Percentiles rank a stretch among this genome's conserved stretches.
These are phyloP conservation scores for Geosmithia morbida DNA, from an alignment of 2,329 filamentous ascomycete genomes.

Conservation along the genomic window DNA sequence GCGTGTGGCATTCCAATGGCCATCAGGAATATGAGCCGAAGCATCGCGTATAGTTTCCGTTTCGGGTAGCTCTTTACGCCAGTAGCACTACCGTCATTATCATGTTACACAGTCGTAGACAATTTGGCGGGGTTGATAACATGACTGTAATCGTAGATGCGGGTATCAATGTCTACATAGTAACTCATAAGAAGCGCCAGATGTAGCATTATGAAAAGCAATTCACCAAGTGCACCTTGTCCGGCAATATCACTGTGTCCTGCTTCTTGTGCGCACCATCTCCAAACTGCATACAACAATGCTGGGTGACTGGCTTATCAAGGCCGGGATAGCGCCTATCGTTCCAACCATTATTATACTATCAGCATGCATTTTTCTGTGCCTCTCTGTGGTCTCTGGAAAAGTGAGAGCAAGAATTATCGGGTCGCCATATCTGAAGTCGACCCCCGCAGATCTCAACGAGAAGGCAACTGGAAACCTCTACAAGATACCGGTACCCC, in stretches of 20 bases:
- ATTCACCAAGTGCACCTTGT: neutral
- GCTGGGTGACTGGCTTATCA: neutral
- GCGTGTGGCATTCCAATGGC: neutral
- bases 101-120: neutral
- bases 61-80: neutral
- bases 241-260: neutral
- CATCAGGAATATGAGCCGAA: neutral
- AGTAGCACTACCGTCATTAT: neutral
- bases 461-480: neutral
- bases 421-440: neutral
- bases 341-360: neutral
- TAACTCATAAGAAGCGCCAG: neutral
- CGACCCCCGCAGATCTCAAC: neutral
- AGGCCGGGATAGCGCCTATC: neutral
- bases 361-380: neutral
- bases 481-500: slow-evolving; percentile 45
- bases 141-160: neutral
- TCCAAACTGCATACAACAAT: neutral
- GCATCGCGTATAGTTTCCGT: neutral
- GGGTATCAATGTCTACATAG: neutral
- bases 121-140: neutral
- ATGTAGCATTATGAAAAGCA: neutral
- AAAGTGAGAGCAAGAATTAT: neutral
- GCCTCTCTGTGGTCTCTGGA: neutral
- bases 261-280: neutral